Evolutionary conservation across 2,329 filamentous ascomycete genomes (phyloP).

Genomic region (Colletotrichum somersetense): DNA sequence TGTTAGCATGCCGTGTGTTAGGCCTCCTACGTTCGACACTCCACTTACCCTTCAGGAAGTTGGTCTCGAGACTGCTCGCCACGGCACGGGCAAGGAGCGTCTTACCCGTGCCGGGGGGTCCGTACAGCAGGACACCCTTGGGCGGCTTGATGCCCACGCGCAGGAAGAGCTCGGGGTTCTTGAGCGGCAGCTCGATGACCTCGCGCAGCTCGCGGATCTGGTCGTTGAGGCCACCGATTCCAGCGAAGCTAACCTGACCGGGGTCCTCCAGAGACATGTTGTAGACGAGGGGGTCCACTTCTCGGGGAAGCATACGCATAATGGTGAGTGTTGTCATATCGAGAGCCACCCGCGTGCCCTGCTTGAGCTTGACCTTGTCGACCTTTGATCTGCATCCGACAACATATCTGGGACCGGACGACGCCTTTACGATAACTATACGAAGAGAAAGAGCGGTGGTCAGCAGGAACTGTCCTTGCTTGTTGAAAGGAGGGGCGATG

Average conservation of each 20-base stretch:
- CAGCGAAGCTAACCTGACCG: slow-evolving; percentile 96
- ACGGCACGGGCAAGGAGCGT: slow-evolving; percentile 94
- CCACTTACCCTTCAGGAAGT: slow-evolving; percentile 90
- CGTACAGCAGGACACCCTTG: slow-evolving; percentile 96
- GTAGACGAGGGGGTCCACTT: slow-evolving; percentile 98
- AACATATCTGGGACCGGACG: slow-evolving; percentile 95
- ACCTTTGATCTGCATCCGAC: slow-evolving; percentile 99
- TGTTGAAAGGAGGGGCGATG: neutral
- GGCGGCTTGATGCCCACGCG: slow-evolving; percentile 98
- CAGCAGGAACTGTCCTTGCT: neutral
- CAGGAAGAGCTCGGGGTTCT: slow-evolving; percentile 98
- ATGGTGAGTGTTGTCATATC: slow-evolving; percentile 99
- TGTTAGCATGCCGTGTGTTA: slow-evolving; percentile 38
- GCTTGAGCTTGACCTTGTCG: slow-evolving; percentile 96
- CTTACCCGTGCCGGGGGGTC: slow-evolving; percentile 96
- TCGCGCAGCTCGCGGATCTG: slow-evolving; percentile 97
- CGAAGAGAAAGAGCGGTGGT: neutral
- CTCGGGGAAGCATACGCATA: slow-evolving; percentile 99
- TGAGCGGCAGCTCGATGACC: slow-evolving; percentile 96
- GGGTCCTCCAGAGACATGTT: slow-evolving; percentile 99
- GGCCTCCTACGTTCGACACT: neutral
- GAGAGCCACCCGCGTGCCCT: slow-evolving; percentile 95
- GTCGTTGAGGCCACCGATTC: slow-evolving; percentile 97
- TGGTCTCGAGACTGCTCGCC: slow-evolving; percentile 95
- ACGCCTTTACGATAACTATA: slow-evolving; percentile 97